Evolutionary conservation across 2,329 filamentous ascomycete genomes (phyloP), one percentile per base, ranked within the genome.

Genomic region (Ceratocystis albifundus): DNA sequence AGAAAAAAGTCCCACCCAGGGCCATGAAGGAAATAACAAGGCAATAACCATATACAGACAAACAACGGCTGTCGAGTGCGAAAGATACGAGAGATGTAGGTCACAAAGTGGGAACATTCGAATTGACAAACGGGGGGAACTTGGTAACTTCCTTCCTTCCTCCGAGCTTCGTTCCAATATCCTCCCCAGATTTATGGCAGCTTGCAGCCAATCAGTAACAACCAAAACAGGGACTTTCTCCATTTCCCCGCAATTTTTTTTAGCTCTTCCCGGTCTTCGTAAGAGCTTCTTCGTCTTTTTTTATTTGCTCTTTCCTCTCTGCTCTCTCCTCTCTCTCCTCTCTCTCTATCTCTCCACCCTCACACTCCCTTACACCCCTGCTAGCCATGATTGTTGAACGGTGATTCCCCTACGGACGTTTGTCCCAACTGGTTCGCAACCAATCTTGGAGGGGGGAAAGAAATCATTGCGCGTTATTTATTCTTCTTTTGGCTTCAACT

Each of bases 131-230:
- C n/a, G 32, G 10, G 59, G 32, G 32, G n/a, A n/a, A 36, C 36
- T 25, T 17, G 59, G 59, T n/a, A 46, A 48, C 61, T 46, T 48
- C 61, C 41, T 46, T 48, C 61, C 41, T 62, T 62, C 25, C 10
- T 30, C 46, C 20, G 61, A 32, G 55, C 15, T 15, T 59, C 28
- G 36, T 59, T 59, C 55, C 55, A 59, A 59, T 36, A n/a, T 59
- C 55, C 10, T 8, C 28, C 55, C 28, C 55, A 59, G 55, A 59
- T 59, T 59, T 59, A n/a, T 28, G 55, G 32, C 8, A 59, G 32
- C 28, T 41, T 41, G 36, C 3, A 41, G 36, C 36, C 36, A 41
- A 59, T 32, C 25, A 59, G n/a, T 10, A 32, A 10, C 20, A 50
- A 50, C 12, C 4, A 53, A 32, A 28, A 17, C 55, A 36, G 7